Conservation (phyloP, 2,329 filamentous ascomycete species). For the Diplodia scrobiculata region DNA sequence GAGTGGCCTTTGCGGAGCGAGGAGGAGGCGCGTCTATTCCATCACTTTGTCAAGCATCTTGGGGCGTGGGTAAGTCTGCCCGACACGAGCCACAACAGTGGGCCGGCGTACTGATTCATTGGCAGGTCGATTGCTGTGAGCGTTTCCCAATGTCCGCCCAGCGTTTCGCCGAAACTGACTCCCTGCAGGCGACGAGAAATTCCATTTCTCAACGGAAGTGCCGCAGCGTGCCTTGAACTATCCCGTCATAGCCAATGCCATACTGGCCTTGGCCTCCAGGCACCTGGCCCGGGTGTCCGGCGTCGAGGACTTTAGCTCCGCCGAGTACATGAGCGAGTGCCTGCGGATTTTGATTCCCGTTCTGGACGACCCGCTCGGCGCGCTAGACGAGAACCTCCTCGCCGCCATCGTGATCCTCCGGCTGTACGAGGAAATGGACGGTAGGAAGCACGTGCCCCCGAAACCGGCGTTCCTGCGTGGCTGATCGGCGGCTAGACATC, state of each 20-base stretch:
- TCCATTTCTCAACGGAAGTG: conserved; percentile 51
- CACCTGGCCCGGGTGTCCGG: conserved; percentile 48
- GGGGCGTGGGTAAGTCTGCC: conserved; percentile 7
- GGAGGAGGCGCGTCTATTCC: conserved; percentile 20
- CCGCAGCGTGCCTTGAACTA: conserved; percentile 52
- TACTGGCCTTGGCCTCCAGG: conserved; percentile 52
- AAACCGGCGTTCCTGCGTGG: not conserved
- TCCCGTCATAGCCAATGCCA: conserved; percentile 52
- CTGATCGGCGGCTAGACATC: conserved; percentile 30
- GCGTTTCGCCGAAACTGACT: not conserved
- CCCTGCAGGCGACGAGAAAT: conserved; percentile 19
- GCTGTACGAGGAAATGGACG: conserved; percentile 53
- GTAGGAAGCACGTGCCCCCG: not conserved
- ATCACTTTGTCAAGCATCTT: conserved; percentile 21
- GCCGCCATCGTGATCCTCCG: conserved; percentile 55
- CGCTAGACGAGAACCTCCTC: conserved; percentile 52
- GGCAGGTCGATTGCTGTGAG: conserved; percentile 23
- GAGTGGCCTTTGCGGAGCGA: conserved; percentile 2
- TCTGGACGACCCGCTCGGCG: conserved; percentile 47
- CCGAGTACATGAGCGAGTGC: conserved; percentile 51
- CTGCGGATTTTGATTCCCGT: conserved; percentile 52
- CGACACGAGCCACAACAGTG: not conserved
- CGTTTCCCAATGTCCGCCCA: too few species aligned
- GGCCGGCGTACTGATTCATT: not conserved
- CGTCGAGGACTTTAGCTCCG: conserved; percentile 47